Conservation (phyloP, 345 rosid species). For the Microthlaspi erraticum region DNA sequence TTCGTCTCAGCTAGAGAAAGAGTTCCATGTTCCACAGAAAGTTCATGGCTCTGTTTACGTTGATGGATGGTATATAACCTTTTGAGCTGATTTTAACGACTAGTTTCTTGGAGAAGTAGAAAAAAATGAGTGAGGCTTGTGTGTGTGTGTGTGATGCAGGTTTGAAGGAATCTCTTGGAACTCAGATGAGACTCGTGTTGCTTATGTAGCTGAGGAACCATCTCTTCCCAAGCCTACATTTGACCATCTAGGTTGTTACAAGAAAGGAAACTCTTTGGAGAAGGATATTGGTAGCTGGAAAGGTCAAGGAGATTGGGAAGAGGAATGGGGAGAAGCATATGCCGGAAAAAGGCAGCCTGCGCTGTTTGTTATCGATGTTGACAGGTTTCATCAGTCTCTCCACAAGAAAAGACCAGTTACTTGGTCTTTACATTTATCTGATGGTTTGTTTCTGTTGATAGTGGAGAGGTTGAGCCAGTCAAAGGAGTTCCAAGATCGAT, state of each 20-base stretch:
- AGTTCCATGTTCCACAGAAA: conserved; percentile 73
- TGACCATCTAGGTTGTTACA: conserved; percentile 56
- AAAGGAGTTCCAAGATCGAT: conserved; percentile 73
- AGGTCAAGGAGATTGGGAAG: conserved; percentile 98
- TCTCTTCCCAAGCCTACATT: conserved; percentile 68
- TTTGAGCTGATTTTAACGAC: background rate
- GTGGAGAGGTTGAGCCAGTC: conserved; percentile 74
- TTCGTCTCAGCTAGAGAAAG: conserved; percentile 76
- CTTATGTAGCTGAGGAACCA: conserved; percentile 87
- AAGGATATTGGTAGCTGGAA: conserved; percentile 79
- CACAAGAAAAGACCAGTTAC: background rate
- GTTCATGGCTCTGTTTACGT: conserved; percentile 79
- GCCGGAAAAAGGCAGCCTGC: conserved; percentile 87
- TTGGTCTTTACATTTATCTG: conserved; percentile 7
- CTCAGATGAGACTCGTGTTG: conserved; percentile 71
- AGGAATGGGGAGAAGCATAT: conserved; percentile 96
- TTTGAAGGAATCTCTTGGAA: conserved; percentile 98
- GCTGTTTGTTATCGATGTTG: conserved; percentile 62
- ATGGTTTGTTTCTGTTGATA: conserved; percentile 36
- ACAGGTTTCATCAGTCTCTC: conserved; percentile 54
- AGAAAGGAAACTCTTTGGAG: conserved; percentile 55
- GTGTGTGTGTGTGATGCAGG: conserved; percentile 49
- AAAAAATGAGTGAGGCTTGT: conserved; percentile 30
- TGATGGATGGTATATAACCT: conserved; percentile 76
- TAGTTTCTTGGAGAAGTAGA: conserved; percentile 6